Percentiles rank a stretch among this genome's conserved stretches.
Conservation (phyloP, 2,329 filamentous ascomycete genomes). For the Claviceps quebecensis region DNA sequence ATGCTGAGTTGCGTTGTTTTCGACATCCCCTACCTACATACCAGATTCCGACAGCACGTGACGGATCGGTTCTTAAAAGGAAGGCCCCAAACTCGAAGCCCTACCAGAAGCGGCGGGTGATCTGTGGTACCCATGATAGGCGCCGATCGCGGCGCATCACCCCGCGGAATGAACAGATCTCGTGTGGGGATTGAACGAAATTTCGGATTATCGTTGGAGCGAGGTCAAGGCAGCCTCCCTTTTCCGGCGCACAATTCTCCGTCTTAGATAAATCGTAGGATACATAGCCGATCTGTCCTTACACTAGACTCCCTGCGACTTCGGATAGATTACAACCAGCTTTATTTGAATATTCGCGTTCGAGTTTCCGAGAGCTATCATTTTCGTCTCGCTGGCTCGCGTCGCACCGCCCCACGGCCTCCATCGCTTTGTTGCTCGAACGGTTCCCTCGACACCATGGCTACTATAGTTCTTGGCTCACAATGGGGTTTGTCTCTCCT, state of each 20-base stretch:
- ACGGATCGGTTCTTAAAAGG: no score
- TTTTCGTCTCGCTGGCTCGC: not conserved
- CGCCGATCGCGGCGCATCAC: not conserved
- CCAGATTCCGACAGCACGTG: no score
- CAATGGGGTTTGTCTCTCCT: slow-evolving; percentile 23
- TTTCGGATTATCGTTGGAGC: no score
- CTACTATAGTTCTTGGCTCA: slow-evolving; percentile 17
- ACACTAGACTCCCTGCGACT: no score
- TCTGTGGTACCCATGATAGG: not conserved
- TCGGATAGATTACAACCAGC: no score
- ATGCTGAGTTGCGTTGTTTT: no score
- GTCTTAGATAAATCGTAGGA: no score
- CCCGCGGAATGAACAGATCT: not conserved
- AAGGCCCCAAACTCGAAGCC: not conserved
- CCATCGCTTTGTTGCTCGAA: not conserved
- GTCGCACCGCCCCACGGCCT: not conserved
- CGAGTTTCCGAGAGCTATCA: not conserved
- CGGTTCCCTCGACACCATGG: not conserved
- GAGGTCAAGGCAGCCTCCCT: no score
- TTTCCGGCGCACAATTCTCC: no score
- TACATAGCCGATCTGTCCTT: no score
- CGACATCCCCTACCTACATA: no score
- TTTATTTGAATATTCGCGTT: not conserved
- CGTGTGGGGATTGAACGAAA: no score
- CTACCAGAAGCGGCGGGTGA: not conserved